Percentiles rank a stretch among this genome's conserved stretches.
Conservation (phyloP, 176 grass and related monocot species). For the Paspalum vaginatum region DNA sequence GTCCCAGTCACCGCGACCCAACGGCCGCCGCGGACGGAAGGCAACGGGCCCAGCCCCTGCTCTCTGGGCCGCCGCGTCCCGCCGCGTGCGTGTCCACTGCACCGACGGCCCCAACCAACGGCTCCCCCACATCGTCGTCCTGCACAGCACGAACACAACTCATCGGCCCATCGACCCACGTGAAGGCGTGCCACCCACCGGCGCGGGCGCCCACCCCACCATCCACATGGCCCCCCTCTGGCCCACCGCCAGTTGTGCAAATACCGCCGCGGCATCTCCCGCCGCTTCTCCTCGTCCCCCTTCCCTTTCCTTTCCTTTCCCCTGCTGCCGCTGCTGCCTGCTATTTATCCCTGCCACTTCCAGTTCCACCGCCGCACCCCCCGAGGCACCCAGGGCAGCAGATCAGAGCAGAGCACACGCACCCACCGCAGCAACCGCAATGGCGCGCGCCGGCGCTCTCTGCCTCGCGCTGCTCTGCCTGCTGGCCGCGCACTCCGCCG, state of each 20-base stretch:
- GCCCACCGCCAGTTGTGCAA: slow-evolving; percentile 56
- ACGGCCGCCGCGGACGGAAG: background rate
- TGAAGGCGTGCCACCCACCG: slow-evolving; percentile 37
- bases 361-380: slow-evolving; percentile 23
- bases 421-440: background rate
- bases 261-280: slow-evolving; percentile 1
- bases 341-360: slow-evolving; percentile 42
- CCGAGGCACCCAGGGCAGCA: background rate
- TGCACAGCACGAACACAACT: slow-evolving; percentile 22
- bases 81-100: background rate
- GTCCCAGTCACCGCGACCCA: too few species aligned
- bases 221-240: slow-evolving; percentile 38
- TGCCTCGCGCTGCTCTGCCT: slow-evolving; percentile 63
- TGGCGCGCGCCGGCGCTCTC: slow-evolving; percentile 52
- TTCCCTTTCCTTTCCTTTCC: background rate
- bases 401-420: background rate
- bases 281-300: background rate
- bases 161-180: slow-evolving; percentile 27
- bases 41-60: background rate
- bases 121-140: background rate
- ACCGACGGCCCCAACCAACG: slow-evolving; percentile 8
- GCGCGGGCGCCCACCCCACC: slow-evolving; percentile 21
- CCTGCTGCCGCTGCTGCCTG: background rate
- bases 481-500: slow-evolving; percentile 43
- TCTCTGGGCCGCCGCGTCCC: slow-evolving; percentile 21